phyloP scores from a whole-genome alignment of 2,329 filamentous ascomycete genomes.

The Pestalotiopsis fici region DNA sequence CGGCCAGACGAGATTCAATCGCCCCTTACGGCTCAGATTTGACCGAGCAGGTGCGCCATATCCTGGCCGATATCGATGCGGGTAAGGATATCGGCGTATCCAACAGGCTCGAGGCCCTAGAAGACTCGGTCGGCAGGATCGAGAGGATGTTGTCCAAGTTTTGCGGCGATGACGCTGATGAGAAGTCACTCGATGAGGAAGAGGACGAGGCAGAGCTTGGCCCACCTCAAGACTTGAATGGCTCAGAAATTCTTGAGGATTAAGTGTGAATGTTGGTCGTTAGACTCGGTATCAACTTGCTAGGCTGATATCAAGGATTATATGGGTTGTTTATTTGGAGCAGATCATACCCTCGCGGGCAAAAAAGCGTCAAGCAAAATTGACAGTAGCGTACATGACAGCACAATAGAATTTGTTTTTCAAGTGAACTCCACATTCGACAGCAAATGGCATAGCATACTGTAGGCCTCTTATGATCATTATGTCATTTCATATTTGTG shows the following conservation, averaged over 20 bases:
- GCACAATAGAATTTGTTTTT: background rate
- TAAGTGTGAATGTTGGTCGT: background rate
- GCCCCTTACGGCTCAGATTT: slow-evolving; percentile 49
- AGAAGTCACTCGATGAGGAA: slow-evolving; percentile 19
- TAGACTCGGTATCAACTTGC: background rate
- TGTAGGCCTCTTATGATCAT: background rate
- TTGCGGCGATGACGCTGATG: slow-evolving; percentile 20
- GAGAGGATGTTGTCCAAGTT: slow-evolving; percentile 47
- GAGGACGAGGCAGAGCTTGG: slow-evolving; percentile 23
- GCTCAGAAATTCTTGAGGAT: background rate
- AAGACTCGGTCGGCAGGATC: slow-evolving; percentile 49
- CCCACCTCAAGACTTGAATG: background rate
- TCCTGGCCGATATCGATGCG: slow-evolving; percentile 48
- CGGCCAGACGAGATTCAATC: slow-evolving; percentile 56
- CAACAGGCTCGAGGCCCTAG: slow-evolving; percentile 48
- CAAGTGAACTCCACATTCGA: background rate
- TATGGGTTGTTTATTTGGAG: background rate
- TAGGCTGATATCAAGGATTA: background rate
- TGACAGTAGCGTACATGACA: background rate
- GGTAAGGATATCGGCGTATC: slow-evolving; percentile 46
- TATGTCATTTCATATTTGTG: background rate
- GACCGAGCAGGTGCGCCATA: slow-evolving; percentile 48
- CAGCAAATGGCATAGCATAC: background rate
- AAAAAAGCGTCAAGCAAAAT: background rate
- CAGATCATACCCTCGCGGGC: background rate